Conservation (phyloP, 805 yeast genomes). For the Pichia nanzhaoensis region DNA sequence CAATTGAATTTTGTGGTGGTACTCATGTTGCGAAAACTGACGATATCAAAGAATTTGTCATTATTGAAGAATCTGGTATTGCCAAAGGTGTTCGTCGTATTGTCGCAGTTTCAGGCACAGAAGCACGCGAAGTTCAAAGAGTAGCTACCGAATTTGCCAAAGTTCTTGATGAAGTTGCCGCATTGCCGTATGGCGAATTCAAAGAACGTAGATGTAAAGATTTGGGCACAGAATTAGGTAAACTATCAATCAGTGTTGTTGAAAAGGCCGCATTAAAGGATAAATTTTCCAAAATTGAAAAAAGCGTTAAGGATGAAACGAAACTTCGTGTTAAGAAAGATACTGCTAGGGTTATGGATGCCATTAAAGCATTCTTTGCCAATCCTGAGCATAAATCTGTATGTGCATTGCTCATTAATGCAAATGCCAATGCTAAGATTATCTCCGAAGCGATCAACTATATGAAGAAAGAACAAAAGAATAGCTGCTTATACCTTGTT, state of each 20-base stretch:
- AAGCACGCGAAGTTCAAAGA: conserved; percentile 85
- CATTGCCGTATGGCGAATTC: conserved; percentile 61
- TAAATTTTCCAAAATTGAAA: conserved; percentile 72
- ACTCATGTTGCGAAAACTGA: conserved; percentile 91
- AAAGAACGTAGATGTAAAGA: conserved; percentile 83
- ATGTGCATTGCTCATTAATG: conserved; percentile 61
- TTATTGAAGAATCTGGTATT: conserved; percentile 93
- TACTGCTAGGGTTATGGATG: conserved; percentile 70
- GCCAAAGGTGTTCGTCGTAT: conserved; percentile 98
- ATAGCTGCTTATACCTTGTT: conserved; percentile 70
- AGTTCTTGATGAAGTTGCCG: conserved; percentile 51
- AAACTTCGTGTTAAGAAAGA: conserved; percentile 87
- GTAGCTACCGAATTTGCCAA: conserved; percentile 66
- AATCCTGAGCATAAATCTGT: conserved; percentile 44
- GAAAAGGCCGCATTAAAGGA: conserved; percentile 70
- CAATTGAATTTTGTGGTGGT: conserved; percentile 98
- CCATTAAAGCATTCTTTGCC: conserved; percentile 64
- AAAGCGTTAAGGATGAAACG: conserved; percentile 78
- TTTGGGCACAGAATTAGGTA: conserved; percentile 76
- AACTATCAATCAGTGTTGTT: conserved; percentile 73
- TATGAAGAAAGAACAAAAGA: conserved; percentile 69
- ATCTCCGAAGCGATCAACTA: conserved; percentile 86
- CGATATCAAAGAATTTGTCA: conserved; percentile 85
- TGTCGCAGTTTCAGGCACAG: conserved; percentile 92
- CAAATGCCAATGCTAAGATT: conserved; percentile 85